Base-by-base conservation (phyloP, 768 basidiomycete species). In the Tephrocybe sp. region DNA sequence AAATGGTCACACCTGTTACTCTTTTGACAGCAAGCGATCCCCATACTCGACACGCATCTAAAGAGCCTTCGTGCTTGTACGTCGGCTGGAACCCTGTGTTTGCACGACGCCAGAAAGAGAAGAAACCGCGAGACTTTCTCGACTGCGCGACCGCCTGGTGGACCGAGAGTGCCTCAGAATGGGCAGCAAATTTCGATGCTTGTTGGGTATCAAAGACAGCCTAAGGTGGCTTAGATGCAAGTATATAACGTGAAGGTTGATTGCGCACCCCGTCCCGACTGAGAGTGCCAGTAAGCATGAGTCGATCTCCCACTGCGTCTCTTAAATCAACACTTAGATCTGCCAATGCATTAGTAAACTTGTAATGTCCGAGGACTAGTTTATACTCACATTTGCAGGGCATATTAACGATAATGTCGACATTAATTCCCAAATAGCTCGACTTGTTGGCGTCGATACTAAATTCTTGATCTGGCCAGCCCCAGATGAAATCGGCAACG, bases 361-460 rank as follows among this genome's bases (percentile, higher is more conserved):
- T 12, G 8, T 26, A 19, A 43, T 12, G 28, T 4, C 8, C 15
- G 13, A 39, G 5, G n/a, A n/a, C 40, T 38, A 5, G 16, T 13
- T 2, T 25, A 12, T 3, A 82, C 92, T 69, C 66, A 96, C 94
- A 92, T 68, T 78, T 75, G 70, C 95, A 98, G 2, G 92, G 93
- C 81, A 93, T 97, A 59, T 90, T 89, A 30, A 98, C 89, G 21
- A 89, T 82, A 71, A 98, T 69, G 70, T 99, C 96, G 46, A 98
- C 78, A 66, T 99, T 98, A 56, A 99, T 75, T 57, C 84, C 82
- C 75, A 99, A 73, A 44, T 74, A 83, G 53, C 78, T 82, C 9
- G 68, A 67, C 28, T 75, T 69, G 47, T 80, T 77, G 26, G 68
- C 68, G 63, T 98, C 95, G 44, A 99, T 86, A 55, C 83, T 86